Percentiles rank a stretch among this genome's conserved stretches.
These are phyloP conservation scores for Trypanosoma rangeli DNA, from an alignment of 208 protist genomes.

Conservation along the genomic window DNA sequence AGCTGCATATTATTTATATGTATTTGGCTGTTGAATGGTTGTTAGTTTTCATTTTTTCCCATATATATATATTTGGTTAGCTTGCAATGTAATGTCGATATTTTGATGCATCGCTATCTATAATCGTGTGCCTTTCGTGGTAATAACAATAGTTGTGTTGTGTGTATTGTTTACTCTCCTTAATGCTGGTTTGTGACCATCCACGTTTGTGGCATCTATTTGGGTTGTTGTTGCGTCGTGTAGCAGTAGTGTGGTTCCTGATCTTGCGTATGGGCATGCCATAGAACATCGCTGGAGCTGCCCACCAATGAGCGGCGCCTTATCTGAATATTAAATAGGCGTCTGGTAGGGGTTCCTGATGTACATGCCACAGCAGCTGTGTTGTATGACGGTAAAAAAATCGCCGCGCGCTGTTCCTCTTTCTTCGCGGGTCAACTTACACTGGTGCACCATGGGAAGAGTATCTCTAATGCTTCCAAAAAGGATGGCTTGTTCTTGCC, in stretches of 20 bases:
- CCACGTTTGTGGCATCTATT: conserved; percentile 47
- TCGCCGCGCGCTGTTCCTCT: not conserved
- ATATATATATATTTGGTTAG: too few relatives aligned
- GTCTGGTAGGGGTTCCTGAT: conserved; percentile 57
- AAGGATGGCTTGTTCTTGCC: conserved; percentile 81
- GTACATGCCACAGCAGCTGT: conserved; percentile 53
- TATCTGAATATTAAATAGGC: conserved; percentile 65
- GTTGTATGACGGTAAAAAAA: conserved; percentile 35
- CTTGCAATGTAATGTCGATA: conserved; percentile 18
- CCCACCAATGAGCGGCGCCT: conserved; percentile 76
- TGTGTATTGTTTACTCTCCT: conserved; percentile 51
- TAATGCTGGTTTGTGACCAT: conserved; percentile 50
- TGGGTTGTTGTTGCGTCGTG: conserved; percentile 81
- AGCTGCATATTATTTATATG: not conserved
- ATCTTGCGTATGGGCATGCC: conserved; percentile 55
- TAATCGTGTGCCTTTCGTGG: conserved; percentile 71
- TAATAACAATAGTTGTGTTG: conserved; percentile 73
- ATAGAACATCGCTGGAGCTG: conserved; percentile 84
- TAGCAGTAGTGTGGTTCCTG: conserved; percentile 53
- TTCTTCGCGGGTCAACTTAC: not conserved
- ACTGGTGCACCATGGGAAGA: conserved; percentile 53
- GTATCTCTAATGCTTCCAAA: conserved; percentile 78
- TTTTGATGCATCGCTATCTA: conserved; percentile 56
- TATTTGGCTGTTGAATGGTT: too few relatives aligned
- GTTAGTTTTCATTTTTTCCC: too few relatives aligned